Conservation (phyloP, 179 eudicot species). For the Drosera spatulata region DNA sequence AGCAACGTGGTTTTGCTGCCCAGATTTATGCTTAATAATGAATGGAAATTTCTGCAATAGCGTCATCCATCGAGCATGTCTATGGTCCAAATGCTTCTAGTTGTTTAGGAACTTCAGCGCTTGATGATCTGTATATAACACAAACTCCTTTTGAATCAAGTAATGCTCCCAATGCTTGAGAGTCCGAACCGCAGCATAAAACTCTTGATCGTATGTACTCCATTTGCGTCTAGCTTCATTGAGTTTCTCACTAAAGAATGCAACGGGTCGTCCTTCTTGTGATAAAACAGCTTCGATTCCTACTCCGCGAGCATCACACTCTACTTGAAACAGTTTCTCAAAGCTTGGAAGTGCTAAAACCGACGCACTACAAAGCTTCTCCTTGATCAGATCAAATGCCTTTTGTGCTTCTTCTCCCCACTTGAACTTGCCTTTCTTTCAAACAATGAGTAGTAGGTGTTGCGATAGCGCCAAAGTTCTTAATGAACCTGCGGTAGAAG, state of each 20-base stretch:
- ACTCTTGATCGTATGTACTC: slow-evolving; percentile 1
- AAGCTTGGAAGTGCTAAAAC: no score
- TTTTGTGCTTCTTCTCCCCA: no score
- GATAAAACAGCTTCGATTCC: no score
- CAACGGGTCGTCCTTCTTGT: not conserved
- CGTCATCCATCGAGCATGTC: not conserved
- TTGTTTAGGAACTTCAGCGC: not conserved
- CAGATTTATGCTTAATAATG: not conserved
- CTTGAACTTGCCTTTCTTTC: no score
- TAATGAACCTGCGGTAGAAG: no score
- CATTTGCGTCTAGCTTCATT: not conserved
- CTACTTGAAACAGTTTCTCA: no score
- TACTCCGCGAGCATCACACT: no score
- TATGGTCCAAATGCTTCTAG: not conserved
- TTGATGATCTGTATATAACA: not conserved
- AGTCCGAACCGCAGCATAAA: not conserved
- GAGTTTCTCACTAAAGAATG: not conserved
- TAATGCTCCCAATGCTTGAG: not conserved
- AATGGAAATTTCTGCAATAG: not conserved
- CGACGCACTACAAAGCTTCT: no score
- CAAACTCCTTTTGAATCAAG: slow-evolving; percentile 1
- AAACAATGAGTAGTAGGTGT: no score
- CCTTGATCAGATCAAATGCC: no score
- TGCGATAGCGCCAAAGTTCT: no score
- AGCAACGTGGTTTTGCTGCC: not conserved